Evolutionary conservation across 78 protist genomes (phyloP).

Genomic region (Dictyostelium brefeldianum): DNA sequence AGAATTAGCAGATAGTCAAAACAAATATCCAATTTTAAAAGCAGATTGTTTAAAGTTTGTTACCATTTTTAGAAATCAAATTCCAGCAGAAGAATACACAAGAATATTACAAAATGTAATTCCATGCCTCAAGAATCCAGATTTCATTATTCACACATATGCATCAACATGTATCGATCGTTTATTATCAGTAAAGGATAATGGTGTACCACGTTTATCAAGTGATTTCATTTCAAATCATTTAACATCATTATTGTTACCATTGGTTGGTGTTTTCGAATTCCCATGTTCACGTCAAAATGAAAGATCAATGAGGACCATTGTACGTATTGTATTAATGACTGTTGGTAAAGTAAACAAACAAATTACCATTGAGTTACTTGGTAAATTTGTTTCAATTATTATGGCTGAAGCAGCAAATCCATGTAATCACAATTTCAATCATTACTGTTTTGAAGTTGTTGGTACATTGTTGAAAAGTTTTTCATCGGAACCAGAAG

Average conservation of each 20-base stretch:
- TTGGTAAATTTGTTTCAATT: slow-evolving; percentile 54
- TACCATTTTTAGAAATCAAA: slow-evolving; percentile 88
- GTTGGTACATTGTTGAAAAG: slow-evolving; percentile 87
- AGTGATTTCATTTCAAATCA: not conserved
- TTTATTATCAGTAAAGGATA: slow-evolving; percentile 83
- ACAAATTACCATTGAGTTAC: not conserved
- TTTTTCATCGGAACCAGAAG: slow-evolving; percentile 35
- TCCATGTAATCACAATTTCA: slow-evolving; percentile 95
- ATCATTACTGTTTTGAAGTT: slow-evolving; percentile 96
- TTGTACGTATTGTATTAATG: slow-evolving; percentile 35
- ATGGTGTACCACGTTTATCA: slow-evolving; percentile 47
- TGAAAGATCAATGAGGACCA: slow-evolving; percentile 77
- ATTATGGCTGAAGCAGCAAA: slow-evolving; percentile 82
- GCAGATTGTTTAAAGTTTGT: slow-evolving; percentile 96
- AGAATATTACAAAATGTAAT: slow-evolving; percentile 29
- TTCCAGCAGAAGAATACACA: slow-evolving; percentile 59
- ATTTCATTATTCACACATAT: slow-evolving; percentile 91
- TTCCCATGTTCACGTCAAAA: slow-evolving; percentile 77
- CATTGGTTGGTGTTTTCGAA: slow-evolving; percentile 73
- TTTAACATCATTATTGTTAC: slow-evolving; percentile 56
- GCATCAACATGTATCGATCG: slow-evolving; percentile 91
- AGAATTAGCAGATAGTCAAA: slow-evolving; percentile 71
- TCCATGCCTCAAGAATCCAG: slow-evolving; percentile 38
- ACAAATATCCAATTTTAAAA: slow-evolving; percentile 74
- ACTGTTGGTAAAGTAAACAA: slow-evolving; percentile 30